phyloP scores from a whole-genome alignment of 169 alveolate genomes.

The Babesia divergens region DNA sequence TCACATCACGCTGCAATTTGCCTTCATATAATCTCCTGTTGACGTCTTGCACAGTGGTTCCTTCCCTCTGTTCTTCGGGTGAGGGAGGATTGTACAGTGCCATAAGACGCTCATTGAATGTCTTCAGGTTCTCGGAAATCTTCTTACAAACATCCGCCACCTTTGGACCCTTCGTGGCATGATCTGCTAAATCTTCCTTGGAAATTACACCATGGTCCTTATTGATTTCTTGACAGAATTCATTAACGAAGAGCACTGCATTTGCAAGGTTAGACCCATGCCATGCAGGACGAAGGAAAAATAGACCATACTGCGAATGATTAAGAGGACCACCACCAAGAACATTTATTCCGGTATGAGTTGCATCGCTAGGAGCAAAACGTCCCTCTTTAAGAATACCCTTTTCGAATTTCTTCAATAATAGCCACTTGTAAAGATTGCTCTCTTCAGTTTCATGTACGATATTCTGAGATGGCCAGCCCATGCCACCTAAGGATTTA shows the following conservation, averaged over 20 bases:
- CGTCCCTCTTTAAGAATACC: background rate
- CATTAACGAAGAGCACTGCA: background rate
- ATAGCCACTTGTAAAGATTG: background rate
- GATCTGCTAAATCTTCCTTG: background rate
- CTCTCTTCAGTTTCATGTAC: background rate
- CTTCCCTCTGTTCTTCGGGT: background rate
- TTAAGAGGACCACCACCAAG: background rate
- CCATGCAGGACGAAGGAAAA: no score
- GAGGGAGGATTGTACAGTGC: background rate
- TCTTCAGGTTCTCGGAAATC: background rate
- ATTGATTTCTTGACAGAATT: background rate
- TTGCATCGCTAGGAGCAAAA: background rate
- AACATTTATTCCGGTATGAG: background rate
- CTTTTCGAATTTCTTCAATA: background rate
- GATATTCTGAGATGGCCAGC: background rate
- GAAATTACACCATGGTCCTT: no score
- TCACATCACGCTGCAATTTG: background rate
- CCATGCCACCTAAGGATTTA: background rate
- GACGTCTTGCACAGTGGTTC: background rate
- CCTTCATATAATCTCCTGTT: background rate
- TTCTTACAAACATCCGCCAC: background rate
- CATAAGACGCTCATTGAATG: background rate
- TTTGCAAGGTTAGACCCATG: background rate
- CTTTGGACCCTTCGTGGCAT: background rate
- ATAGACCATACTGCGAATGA: background rate